Evolutionary conservation across 2,329 filamentous ascomycete species (phyloP).

Genomic region (Neophaeococcomyces mojaviensis): DNA sequence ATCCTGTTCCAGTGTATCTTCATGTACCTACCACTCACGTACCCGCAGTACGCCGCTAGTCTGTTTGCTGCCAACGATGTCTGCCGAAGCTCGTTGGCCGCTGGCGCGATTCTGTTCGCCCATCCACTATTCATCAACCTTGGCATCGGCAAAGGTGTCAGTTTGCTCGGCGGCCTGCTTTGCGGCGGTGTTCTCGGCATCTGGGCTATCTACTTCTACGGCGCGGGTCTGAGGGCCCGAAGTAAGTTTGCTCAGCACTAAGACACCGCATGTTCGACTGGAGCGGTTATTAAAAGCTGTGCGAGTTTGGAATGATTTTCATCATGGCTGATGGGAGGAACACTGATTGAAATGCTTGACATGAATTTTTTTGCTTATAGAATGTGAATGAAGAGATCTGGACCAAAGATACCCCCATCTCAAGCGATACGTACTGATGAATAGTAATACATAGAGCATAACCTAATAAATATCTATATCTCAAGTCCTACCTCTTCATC

Average conservation of each 20-base stretch:
- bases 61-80: constrained; percentile 26
- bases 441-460: too few relatives aligned
- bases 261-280: too few relatives aligned
- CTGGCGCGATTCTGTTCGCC: constrained; percentile 31
- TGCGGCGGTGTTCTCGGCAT: constrained; percentile 30
- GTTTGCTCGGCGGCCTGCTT: constrained; percentile 31
- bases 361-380: too few relatives aligned
- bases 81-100: constrained; percentile 26
- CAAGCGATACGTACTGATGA: too few relatives aligned
- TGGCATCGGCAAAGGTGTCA: constrained; percentile 29
- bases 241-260: constrained; percentile 28
- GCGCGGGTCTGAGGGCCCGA: constrained; percentile 26
- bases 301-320: too few relatives aligned
- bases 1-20: constrained; percentile 25
- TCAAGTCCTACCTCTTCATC: too few relatives aligned
- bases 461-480: too few relatives aligned
- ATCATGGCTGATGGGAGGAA: too few relatives aligned
- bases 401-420: too few relatives aligned
- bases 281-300: too few relatives aligned
- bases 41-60: constrained; percentile 22
- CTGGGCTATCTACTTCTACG: constrained; percentile 28
- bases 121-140: constrained; percentile 30
- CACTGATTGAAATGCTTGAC: too few relatives aligned
- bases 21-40: constrained; percentile 23
- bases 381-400: too few relatives aligned